A percentile compares a stretch with the other conserved stretches of the same genome.
phyloP scores from a whole-genome alignment of 2,329 filamentous ascomycete genomes.

The Penicillium sp. region DNA sequence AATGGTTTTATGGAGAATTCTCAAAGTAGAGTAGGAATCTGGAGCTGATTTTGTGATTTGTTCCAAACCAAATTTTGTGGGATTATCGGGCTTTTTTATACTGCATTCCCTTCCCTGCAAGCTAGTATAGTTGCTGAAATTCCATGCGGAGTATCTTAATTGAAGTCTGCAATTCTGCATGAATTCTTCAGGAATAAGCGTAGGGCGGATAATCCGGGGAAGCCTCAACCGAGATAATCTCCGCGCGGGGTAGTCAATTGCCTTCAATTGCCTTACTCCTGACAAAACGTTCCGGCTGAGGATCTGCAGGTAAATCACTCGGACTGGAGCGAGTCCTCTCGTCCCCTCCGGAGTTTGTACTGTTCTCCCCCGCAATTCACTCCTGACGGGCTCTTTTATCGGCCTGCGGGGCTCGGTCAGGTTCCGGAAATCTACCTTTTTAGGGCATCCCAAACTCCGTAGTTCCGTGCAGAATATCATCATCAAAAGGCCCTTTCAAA shows the following conservation, averaged over 20 bases:
- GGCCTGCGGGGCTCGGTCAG: not conserved
- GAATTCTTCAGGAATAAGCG: not conserved
- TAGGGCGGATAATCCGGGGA: not conserved
- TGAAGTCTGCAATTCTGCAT: conserved; percentile 2
- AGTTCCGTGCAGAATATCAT: not conserved
- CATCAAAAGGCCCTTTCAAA: not conserved
- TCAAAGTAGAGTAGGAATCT: not conserved
- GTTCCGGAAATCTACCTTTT: not conserved
- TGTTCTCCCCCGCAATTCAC: not conserved
- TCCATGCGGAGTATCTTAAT: not conserved
- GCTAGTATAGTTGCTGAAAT: not conserved
- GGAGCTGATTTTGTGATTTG: not conserved
- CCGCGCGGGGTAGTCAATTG: not conserved
- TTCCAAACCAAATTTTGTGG: not conserved
- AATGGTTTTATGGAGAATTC: not conserved
- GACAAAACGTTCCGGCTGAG: not conserved
- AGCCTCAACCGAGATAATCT: not conserved
- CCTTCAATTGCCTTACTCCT: not conserved
- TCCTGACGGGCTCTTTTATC: not conserved
- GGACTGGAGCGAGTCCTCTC: not conserved
- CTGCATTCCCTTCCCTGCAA: not conserved
- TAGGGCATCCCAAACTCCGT: not conserved
- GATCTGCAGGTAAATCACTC: not conserved
- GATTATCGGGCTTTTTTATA: conserved; percentile 1
- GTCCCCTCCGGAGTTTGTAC: not conserved